Evolutionary conservation across 2,329 filamentous ascomycete species (phyloP).

Genomic region (Bipolaris bicolor): DNA sequence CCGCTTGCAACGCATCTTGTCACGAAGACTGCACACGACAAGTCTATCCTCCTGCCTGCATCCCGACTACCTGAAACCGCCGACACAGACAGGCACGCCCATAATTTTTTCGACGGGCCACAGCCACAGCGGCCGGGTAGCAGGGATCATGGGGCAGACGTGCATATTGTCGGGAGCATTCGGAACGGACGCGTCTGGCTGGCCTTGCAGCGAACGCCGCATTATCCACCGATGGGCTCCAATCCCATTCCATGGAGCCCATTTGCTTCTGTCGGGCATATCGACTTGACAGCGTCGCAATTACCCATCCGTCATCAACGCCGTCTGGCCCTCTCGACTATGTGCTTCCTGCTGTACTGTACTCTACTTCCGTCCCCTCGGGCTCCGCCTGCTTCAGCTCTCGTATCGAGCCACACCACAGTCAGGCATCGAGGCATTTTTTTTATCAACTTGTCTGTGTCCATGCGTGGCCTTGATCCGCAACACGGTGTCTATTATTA

Average conservation of each 20-base stretch:
- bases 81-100: background rate
- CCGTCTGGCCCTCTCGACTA: background rate
- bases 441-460: background rate
- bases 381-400: background rate
- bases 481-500: slow-evolving; percentile 23
- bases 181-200: slow-evolving; percentile 8
- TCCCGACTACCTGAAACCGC: background rate
- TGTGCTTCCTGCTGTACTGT: too few species aligned
- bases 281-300: slow-evolving; percentile 1
- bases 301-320: background rate
- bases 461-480: slow-evolving; percentile 19
- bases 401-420: slow-evolving; percentile 14
- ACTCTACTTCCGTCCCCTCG: background rate
- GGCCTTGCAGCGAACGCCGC: slow-evolving; percentile 6
- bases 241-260: slow-evolving; percentile 3
- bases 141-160: slow-evolving; percentile 12
- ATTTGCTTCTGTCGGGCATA: slow-evolving; percentile 8
- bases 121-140: slow-evolving; percentile 17
- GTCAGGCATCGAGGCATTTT: slow-evolving; percentile 30
- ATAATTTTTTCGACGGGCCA: slow-evolving; percentile 3
- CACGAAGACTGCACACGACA: background rate
- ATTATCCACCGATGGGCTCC: slow-evolving; percentile 10
- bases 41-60: background rate
- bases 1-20: background rate
- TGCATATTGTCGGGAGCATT: slow-evolving; percentile 20